phyloP scores from a whole-genome alignment of 2,329 filamentous ascomycete species.

The Eutypa lata region DNA sequence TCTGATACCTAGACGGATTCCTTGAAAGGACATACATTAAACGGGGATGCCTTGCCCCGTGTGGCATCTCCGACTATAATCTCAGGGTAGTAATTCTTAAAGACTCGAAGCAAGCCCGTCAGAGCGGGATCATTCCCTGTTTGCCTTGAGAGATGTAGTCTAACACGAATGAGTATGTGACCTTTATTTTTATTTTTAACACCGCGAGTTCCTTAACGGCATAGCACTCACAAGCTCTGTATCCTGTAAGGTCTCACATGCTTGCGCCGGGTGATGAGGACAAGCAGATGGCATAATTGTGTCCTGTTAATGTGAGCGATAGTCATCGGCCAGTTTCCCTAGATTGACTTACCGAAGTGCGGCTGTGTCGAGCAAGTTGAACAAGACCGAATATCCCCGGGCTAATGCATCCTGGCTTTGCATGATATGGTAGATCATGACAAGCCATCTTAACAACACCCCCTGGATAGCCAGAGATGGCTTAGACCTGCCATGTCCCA shows the following conservation, averaged over 20 bases:
- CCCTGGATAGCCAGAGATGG: conserved; percentile 69
- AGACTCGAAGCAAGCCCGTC: conserved; percentile 73
- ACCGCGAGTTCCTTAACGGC: neutral
- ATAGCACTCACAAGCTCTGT: conserved; percentile 60
- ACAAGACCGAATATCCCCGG: conserved; percentile 71
- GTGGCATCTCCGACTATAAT: conserved; percentile 73
- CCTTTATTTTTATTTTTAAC: too few species aligned
- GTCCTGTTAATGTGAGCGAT: conserved; percentile 37
- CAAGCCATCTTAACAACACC: conserved; percentile 72
- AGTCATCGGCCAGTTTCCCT: neutral
- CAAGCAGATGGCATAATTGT: conserved; percentile 72
- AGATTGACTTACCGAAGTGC: conserved; percentile 56
- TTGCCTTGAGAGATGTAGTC: conserved; percentile 55
- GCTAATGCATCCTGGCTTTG: conserved; percentile 62
- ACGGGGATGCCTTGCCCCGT: conserved; percentile 57
- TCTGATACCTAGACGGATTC: neutral
- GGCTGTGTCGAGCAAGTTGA: conserved; percentile 78
- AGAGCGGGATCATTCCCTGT: conserved; percentile 71
- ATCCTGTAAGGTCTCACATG: conserved; percentile 84
- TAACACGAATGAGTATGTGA: conserved; percentile 27
- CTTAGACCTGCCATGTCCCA: conserved; percentile 77
- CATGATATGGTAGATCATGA: conserved; percentile 70
- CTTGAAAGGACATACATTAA: conserved; percentile 43
- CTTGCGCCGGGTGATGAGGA: conserved; percentile 73
- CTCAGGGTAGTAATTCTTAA: conserved; percentile 88